Base-by-base conservation (phyloP, 2,329 filamentous ascomycete species). In the Scopulariopsis brevicaulis region DNA sequence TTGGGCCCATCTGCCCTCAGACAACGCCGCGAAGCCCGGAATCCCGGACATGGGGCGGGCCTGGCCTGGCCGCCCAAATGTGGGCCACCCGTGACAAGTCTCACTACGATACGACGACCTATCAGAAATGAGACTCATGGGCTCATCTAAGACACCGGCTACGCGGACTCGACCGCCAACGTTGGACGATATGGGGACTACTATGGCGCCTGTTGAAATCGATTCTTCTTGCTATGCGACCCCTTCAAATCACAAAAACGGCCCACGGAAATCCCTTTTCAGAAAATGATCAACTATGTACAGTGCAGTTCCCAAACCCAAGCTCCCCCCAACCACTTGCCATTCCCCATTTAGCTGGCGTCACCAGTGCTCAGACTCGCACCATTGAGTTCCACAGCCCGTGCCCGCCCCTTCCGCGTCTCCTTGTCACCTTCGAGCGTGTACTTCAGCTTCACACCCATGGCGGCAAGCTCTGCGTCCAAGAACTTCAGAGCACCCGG, bases 401-500 rank as follows among this genome's bases (percentile, higher is more conserved):
- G 69, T 68, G 81, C 67, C 2, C 73, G 72, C 2, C 79, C 77
- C 68, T 78, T 81, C 55, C 79, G 74, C 58, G 79, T 76, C 64
- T 77, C 80, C 64, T 97, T 87, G 70, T 87, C 86, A 69, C 73
- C 74, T 63, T 79, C 77, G 50, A 84, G 71, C 58, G 75, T 74
- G 65, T 96, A 97, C 78, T 90, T 96, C 74, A 99, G 83, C 74
- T 91, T 87, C 57, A 99, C 86, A 57, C 94, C 94, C 94, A 99
- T 99, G 58, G 91, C 91, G 40, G 92, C 90, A 65, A 99, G 76
- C 73, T 99, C 94, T 22, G 96, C 92, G 73, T 99, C 94, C 63
- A 99, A 74, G 75, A 88, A 97, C 73, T 89, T 90, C 70, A 99
- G 75, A 58, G 96, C 94, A 62, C 92, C 93, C 0, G 94, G 94